Evolutionary conservation across 2,329 filamentous ascomycete species (phyloP).

Genomic region (Diaporthe amygdali): DNA sequence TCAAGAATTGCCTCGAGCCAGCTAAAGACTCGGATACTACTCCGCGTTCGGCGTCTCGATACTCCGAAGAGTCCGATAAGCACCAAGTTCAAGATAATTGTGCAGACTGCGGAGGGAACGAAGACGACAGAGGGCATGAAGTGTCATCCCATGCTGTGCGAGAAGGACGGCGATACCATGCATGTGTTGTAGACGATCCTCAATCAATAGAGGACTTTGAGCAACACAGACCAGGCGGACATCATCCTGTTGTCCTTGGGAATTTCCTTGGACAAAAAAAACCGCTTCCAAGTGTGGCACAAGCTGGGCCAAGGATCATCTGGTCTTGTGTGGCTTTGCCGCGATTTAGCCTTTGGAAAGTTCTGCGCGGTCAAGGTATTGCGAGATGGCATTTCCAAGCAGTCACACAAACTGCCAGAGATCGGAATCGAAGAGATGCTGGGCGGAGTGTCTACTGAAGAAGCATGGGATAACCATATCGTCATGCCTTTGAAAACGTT

Average conservation of each 20-base stretch:
- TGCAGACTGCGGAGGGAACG: not conserved
- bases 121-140: not conserved
- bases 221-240: not conserved
- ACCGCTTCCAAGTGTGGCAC: not conserved
- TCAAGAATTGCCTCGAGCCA: too few species aligned
- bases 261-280: not conserved
- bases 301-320: not conserved
- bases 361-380: not conserved
- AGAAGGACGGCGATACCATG: not conserved
- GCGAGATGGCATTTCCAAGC: not conserved
- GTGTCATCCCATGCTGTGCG: not conserved
- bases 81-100: not conserved
- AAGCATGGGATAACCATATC: not conserved
- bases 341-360: not conserved
- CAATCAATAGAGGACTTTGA: not conserved
- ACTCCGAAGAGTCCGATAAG: too few species aligned
- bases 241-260: not conserved
- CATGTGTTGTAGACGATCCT: not conserved
- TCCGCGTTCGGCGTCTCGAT: too few species aligned
- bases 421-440: not conserved
- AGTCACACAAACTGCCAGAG: not conserved
- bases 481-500: not conserved
- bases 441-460: not conserved
- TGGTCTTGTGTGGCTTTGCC: not conserved
- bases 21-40: too few species aligned